A percentile compares a stretch with the other conserved stretches of the same genome.
These are phyloP conservation scores for Athelia sp. DNA, from an alignment of 1,284 basidiomycete genomes.

Conservation along the genomic window DNA sequence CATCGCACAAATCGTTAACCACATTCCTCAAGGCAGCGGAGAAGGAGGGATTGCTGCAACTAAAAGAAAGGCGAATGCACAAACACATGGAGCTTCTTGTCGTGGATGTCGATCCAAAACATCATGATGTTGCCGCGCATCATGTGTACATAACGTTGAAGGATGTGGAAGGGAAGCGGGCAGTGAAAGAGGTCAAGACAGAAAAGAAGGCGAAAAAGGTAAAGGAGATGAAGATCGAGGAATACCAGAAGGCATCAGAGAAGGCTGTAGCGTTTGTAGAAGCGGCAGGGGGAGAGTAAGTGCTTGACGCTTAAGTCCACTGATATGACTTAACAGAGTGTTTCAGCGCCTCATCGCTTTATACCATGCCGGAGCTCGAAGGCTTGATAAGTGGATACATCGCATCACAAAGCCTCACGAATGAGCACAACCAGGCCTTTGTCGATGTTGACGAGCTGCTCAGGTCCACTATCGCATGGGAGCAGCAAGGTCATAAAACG, in stretches of 20 bases:
- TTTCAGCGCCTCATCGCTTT: conserved; percentile 47
- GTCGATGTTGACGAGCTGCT: conserved; percentile 61
- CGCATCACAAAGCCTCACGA: conserved; percentile 54
- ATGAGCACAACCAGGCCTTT: conserved; percentile 60
- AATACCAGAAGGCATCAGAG: conserved; percentile 73
- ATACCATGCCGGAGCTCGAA: conserved; percentile 51
- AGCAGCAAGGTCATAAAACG: conserved; percentile 66
- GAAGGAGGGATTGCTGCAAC: conserved; percentile 68
- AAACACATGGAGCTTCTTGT: conserved; percentile 49
- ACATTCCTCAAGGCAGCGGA: conserved; percentile 73
- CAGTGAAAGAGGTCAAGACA: conserved; percentile 37
- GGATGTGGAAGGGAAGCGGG: conserved; percentile 55
- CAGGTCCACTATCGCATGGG: conserved; percentile 47
- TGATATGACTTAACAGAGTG: not conserved
- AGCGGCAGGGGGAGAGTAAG: conserved; percentile 51
- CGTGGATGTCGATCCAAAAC: conserved; percentile 53
- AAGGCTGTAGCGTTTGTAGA: conserved; percentile 56
- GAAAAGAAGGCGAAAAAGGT: conserved; percentile 40
- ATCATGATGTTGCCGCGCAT: conserved; percentile 55
- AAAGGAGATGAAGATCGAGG: conserved; percentile 50
- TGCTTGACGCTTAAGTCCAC: conserved; percentile 16
- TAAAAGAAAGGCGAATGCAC: conserved; percentile 61
- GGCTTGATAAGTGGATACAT: conserved; percentile 61
- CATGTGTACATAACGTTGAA: conserved; percentile 53
- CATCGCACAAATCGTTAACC: conserved; percentile 73